A percentile compares a stretch with the other conserved stretches of the same genome.
These are phyloP conservation scores for Venustampulla echinocandica DNA, from an alignment of 495 filamentous ascomycete genomes.

Conservation along the genomic window DNA sequence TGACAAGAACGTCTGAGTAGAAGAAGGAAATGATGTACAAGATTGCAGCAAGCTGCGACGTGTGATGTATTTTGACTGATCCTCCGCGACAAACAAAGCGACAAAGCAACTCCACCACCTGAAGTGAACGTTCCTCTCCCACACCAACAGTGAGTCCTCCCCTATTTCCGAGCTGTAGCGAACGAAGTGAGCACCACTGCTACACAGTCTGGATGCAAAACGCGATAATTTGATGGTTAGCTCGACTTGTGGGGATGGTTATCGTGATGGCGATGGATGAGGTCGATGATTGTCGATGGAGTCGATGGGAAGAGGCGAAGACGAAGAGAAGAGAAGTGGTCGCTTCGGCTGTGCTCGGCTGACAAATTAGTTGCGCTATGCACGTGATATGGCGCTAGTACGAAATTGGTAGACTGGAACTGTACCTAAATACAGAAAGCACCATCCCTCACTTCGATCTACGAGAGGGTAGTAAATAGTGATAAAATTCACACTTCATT, in stretches of 20 bases:
- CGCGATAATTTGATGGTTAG: constrained; percentile 4
- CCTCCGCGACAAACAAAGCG: constrained; percentile 21
- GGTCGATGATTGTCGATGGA: constrained; percentile 1
- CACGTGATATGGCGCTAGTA: too few relatives aligned
- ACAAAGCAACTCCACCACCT: constrained; percentile 11
- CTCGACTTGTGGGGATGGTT: not conserved
- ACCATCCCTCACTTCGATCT: too few relatives aligned
- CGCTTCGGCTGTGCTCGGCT: not conserved
- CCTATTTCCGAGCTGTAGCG: constrained; percentile 9
- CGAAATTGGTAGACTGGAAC: too few relatives aligned
- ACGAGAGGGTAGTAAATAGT: too few relatives aligned
- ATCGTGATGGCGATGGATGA: constrained; percentile 5
- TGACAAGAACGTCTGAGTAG: constrained; percentile 22
- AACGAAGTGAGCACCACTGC: constrained; percentile 1
- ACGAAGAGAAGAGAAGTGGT: not conserved
- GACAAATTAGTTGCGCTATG: too few relatives aligned
- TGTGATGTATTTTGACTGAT: constrained; percentile 16
- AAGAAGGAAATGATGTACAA: constrained; percentile 37
- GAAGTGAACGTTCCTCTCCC: constrained; percentile 11
- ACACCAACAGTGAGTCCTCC: constrained; percentile 11
- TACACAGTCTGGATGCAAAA: constrained; percentile 8
- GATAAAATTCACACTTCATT: too few relatives aligned
- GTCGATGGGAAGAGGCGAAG: not conserved
- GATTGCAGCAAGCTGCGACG: constrained; percentile 28
- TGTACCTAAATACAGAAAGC: too few relatives aligned